Evolutionary conservation across 768 basidiomycete species (phyloP).

Genomic region (Amyloporia xantha): DNA sequence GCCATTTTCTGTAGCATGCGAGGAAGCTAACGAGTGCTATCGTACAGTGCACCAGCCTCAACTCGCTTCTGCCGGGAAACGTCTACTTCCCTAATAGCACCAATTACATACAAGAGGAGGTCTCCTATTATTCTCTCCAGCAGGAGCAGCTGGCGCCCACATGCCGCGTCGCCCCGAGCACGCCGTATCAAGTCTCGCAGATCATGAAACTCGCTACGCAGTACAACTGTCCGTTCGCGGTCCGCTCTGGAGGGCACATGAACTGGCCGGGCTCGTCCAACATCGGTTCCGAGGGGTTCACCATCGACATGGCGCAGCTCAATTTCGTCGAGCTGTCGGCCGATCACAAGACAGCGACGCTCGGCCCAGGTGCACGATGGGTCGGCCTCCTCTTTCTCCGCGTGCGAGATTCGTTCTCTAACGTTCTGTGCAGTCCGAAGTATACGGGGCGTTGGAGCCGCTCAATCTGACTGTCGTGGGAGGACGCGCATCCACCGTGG

Average conservation of each 20-base stretch:
- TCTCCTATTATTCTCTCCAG: background rate
- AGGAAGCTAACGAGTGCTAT: no score
- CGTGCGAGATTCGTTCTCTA: background rate
- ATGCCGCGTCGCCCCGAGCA: background rate
- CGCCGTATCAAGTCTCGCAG: background rate
- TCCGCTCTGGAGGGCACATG: background rate
- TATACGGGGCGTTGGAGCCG: background rate
- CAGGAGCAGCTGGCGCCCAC: background rate
- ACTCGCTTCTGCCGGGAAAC: background rate
- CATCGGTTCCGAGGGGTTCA: background rate
- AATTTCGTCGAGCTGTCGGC: background rate
- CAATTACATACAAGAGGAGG: background rate
- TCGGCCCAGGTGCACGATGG: background rate
- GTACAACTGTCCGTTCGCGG: background rate
- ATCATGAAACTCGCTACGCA: background rate
- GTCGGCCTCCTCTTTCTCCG: background rate
- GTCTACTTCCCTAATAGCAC: background rate
- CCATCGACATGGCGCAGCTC: background rate
- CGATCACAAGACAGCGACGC: background rate
- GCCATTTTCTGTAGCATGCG: no score
- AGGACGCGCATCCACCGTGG: background rate
- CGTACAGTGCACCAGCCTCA: background rate
- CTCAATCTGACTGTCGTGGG: background rate
- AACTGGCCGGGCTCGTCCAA: background rate
- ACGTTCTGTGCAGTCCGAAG: background rate